phyloP scores from a whole-genome alignment of 257 asterid species.

The Ocimum tenuiflorum region DNA sequence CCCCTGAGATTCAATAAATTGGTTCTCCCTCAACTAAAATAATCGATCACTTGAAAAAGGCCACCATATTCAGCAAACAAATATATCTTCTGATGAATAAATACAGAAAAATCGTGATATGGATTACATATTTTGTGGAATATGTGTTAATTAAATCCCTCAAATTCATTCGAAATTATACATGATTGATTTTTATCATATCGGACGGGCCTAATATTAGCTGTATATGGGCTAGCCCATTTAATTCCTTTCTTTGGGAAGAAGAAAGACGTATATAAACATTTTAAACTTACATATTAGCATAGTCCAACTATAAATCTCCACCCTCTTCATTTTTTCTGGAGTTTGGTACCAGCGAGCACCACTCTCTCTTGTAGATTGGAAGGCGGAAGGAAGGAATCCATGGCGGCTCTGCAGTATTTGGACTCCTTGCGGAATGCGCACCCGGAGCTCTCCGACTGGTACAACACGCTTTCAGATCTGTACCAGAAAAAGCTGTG shows the following conservation, averaged over 20 bases:
- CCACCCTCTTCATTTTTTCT: neutral
- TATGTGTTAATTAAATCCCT: too few species aligned
- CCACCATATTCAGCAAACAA: too few species aligned
- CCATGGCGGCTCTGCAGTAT: constrained; percentile 78
- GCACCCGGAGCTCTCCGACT: constrained; percentile 85
- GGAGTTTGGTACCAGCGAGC: constrained; percentile 14
- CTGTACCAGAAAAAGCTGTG: constrained; percentile 90
- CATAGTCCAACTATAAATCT: neutral
- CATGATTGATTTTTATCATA: too few species aligned
- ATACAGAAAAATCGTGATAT: too few species aligned
- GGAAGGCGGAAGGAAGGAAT: constrained; percentile 20
- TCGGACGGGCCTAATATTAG: neutral
- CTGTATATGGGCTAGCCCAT: neutral
- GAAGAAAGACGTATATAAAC: constrained; percentile 17
- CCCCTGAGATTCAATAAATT: too few species aligned
- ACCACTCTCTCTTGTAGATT: constrained; percentile 6
- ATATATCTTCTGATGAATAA: too few species aligned
- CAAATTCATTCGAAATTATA: too few species aligned
- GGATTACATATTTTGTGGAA: too few species aligned
- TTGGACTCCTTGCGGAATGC: constrained; percentile 49
- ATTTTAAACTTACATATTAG: constrained; percentile 3
- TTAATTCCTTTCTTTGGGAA: constrained; percentile 34
- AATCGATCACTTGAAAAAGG: too few species aligned
- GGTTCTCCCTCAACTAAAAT: too few species aligned
- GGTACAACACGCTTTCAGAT: constrained; percentile 76